Conservation (phyloP, 2,329 filamentous ascomycete genomes). For the Hymenotorrendiella dingleyae region DNA sequence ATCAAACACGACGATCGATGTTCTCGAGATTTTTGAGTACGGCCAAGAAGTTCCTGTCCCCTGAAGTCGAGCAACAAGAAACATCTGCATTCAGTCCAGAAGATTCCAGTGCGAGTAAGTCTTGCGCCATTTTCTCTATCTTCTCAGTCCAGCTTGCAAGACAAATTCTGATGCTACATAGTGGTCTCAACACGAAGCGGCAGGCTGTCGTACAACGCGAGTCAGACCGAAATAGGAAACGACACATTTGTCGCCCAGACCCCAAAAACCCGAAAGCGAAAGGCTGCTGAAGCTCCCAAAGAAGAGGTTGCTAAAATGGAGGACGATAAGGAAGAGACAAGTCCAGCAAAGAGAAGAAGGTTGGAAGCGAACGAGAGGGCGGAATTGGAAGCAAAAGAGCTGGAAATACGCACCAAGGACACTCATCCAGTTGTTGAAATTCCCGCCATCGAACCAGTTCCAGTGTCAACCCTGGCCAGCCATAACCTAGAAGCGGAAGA, state of each 20-base stretch:
- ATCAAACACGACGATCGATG: slow-evolving; percentile 16
- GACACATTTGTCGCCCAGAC: neutral
- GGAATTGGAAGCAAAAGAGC: slow-evolving; percentile 17
- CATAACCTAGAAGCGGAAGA: neutral
- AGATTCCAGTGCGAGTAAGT: slow-evolving; percentile 7
- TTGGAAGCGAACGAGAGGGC: neutral
- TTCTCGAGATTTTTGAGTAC: slow-evolving; percentile 24
- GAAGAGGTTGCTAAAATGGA: slow-evolving; percentile 1
- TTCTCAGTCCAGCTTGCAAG: neutral
- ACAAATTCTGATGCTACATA: neutral
- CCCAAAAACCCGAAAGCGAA: neutral
- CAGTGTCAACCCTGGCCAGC: neutral
- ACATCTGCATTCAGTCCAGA: slow-evolving; percentile 5
- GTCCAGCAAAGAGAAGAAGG: slow-evolving; percentile 17
- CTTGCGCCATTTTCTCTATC: neutral
- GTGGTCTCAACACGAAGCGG: neutral
- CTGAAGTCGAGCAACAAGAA: neutral
- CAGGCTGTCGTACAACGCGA: neutral
- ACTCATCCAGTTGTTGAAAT: slow-evolving; percentile 23
- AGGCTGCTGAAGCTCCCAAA: neutral
- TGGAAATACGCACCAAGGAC: slow-evolving; percentile 8
- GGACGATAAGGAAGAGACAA: neutral
- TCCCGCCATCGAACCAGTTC: slow-evolving; percentile 8
- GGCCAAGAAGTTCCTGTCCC: slow-evolving; percentile 17
- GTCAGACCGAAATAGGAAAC: neutral